Percentiles rank a stretch among this genome's conserved stretches.
Conservation (phyloP, 192 early-diverging fungal species). For the Backusella australiensis region DNA sequence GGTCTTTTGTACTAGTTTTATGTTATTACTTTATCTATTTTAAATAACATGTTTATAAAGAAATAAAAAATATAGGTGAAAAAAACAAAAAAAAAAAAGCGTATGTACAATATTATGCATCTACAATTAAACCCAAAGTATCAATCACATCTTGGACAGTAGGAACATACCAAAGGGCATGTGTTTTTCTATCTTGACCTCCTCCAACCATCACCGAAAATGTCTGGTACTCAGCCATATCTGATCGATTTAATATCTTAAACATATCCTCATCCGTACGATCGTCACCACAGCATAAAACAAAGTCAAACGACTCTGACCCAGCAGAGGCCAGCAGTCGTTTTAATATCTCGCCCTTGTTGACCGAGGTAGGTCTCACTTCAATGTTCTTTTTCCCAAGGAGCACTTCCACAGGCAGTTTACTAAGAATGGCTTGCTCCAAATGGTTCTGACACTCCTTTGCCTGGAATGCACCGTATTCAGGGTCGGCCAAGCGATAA, state of each 20-base stretch:
- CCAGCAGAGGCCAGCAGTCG: conserved; percentile 57
- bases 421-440: conserved; percentile 88
- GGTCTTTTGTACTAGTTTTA: neutral
- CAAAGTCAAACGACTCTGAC: conserved; percentile 75
- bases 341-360: conserved; percentile 98
- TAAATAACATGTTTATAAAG: neutral
- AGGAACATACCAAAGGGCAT: conserved; percentile 81
- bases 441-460: conserved; percentile 98
- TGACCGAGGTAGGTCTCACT: conserved; percentile 87
- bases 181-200: conserved; percentile 77
- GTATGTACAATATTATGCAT: neutral
- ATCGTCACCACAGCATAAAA: conserved; percentile 96
- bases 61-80: neutral
- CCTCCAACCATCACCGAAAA: conserved; percentile 84
- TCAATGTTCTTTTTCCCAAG: conserved; percentile 97
- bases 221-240: conserved; percentile 11
- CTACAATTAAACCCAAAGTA: conserved; percentile 11
- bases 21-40: neutral
- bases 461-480: conserved; percentile 94
- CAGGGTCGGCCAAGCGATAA: conserved; percentile 92
- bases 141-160: conserved; percentile 65
- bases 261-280: conserved; percentile 99
- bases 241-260: conserved; percentile 21
- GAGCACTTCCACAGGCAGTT: conserved; percentile 91
- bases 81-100: neutral